Evolutionary conservation across 2,329 filamentous ascomycete species (phyloP).

Genomic region (Alternaria triticimaculans): DNA sequence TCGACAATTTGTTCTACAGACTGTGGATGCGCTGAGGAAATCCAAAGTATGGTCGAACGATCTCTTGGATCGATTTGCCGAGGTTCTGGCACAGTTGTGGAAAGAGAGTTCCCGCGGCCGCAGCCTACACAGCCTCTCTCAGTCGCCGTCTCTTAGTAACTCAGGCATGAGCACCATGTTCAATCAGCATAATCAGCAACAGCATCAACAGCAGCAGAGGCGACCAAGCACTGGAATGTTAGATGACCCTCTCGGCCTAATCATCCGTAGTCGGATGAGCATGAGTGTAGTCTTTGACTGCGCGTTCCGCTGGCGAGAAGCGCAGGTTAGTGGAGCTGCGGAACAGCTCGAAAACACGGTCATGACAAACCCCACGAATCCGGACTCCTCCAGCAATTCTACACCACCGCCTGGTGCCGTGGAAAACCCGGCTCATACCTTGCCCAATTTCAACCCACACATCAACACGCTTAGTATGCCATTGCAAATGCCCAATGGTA

Average conservation of each 20-base stretch:
- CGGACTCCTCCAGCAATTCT: constrained; percentile 72
- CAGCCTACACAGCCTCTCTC: constrained; percentile 46
- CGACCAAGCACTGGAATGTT: constrained; percentile 47
- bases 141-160: constrained; percentile 45
- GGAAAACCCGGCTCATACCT: constrained; percentile 42
- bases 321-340: constrained; percentile 54
- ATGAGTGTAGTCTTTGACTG: constrained; percentile 87
- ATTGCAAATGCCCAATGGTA: constrained; percentile 67
- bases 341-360: constrained; percentile 66
- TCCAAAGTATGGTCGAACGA: constrained; percentile 81
- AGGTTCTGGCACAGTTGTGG: constrained; percentile 89
- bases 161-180: constrained; percentile 42
- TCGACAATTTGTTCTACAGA: constrained; percentile 72
- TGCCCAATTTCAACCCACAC: constrained; percentile 48
- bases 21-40: constrained; percentile 72
- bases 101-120: constrained; percentile 60
- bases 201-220: constrained; percentile 29
- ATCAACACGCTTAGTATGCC: constrained; percentile 51
- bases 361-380: constrained; percentile 87
- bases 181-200: constrained; percentile 33
- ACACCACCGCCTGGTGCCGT: constrained; percentile 60
- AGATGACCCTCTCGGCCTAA: constrained; percentile 77
- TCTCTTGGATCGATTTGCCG: constrained; percentile 77
- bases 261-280: constrained; percentile 82
- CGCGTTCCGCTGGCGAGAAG: constrained; percentile 85